Percentiles rank a stretch among this genome's conserved stretches.
Evolutionary conservation across 2,329 filamentous ascomycete species (phyloP).

Genomic region (Sporothrix variecibatus): DNA sequence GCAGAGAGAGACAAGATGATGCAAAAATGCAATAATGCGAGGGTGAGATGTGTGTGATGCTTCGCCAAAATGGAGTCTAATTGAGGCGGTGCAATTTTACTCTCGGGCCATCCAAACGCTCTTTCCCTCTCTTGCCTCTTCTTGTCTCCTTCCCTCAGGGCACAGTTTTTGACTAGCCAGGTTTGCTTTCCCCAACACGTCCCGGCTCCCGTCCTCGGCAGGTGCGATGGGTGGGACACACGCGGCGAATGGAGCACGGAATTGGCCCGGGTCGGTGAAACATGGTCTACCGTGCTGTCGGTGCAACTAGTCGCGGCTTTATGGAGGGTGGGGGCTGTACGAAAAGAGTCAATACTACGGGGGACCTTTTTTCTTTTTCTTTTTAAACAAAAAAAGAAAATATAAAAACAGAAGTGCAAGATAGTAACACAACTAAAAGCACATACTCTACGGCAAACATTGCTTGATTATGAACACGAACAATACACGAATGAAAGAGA

Average conservation of each 20-base stretch:
- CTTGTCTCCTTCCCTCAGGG: background rate
- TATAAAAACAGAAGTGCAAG: background rate
- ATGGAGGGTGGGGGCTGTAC: background rate
- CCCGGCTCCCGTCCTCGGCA: background rate
- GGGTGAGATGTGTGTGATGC: background rate
- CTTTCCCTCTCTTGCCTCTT: background rate
- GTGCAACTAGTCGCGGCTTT: background rate
- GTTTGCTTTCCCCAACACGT: background rate
- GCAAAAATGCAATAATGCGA: background rate
- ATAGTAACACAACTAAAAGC: too few species aligned
- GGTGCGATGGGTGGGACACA: background rate
- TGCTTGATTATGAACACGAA: background rate
- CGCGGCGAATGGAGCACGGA: slow-evolving; percentile 20
- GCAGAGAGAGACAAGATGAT: background rate
- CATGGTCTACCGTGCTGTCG: slow-evolving; percentile 4
- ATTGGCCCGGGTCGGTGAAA: slow-evolving; percentile 28
- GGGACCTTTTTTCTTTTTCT: background rate
- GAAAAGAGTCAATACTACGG: background rate
- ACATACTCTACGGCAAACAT: background rate
- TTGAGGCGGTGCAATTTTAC: slow-evolving; percentile 10
- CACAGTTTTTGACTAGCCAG: background rate
- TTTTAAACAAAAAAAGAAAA: background rate
- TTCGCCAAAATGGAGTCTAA: background rate
- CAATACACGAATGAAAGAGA: background rate
- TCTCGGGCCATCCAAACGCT: background rate